phyloP scores from a whole-genome alignment of 164 flowering plant species.

The Nymphaea colorata region DNA sequence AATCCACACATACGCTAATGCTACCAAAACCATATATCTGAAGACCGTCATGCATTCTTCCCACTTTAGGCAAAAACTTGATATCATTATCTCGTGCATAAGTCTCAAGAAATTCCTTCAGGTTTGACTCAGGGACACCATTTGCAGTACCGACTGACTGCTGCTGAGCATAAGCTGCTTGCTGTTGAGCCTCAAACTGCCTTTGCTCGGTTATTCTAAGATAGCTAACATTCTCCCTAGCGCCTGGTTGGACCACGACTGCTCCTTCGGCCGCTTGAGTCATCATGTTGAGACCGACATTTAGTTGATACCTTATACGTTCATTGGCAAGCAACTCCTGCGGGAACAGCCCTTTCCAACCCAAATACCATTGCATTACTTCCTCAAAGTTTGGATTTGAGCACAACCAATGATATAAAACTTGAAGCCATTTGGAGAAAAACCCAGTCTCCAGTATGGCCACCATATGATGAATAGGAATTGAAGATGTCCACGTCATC shows the following conservation, averaged over 20 bases:
- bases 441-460: constrained; percentile 63
- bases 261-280: constrained; percentile 63
- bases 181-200: constrained; percentile 70
- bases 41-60: constrained; percentile 64
- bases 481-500: constrained; percentile 58
- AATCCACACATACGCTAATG: constrained; percentile 53
- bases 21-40: constrained; percentile 91
- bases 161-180: constrained; percentile 39
- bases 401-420: constrained; percentile 81
- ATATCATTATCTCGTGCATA: constrained; percentile 65
- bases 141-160: constrained; percentile 33
- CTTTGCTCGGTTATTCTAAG: constrained; percentile 68
- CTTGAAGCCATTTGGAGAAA: constrained; percentile 76
- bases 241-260: constrained; percentile 70
- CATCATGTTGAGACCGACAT: constrained; percentile 76
- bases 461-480: constrained; percentile 84
- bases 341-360: constrained; percentile 75
- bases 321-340: constrained; percentile 67
- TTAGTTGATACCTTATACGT: constrained; percentile 54
- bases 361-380: constrained; percentile 65
- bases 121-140: constrained; percentile 40
- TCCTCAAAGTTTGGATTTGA: constrained; percentile 71
- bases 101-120: constrained; percentile 67
- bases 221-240: constrained; percentile 67
- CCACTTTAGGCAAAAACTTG: constrained; percentile 71